phyloP scores from a whole-genome alignment of 2,329 filamentous ascomycete species.

The Cytospora chrysosperma region DNA sequence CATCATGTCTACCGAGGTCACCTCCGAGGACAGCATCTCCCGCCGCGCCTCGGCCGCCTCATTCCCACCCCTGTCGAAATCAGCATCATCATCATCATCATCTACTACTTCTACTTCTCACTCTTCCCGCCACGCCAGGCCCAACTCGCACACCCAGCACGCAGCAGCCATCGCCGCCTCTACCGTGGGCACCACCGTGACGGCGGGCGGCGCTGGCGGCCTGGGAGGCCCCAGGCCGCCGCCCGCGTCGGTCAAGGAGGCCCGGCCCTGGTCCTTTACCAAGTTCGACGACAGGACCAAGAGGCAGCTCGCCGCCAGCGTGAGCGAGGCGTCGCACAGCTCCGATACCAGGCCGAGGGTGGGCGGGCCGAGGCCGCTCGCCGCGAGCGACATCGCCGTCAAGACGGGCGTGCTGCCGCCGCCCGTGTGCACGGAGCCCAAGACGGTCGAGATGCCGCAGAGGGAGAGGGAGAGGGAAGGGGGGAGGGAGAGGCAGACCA shows the following conservation, averaged over 20 bases:
- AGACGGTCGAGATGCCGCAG: not conserved
- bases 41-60: conserved; percentile 19
- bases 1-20: conserved; percentile 18
- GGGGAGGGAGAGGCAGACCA: not conserved
- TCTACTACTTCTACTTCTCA: too few species aligned
- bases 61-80: not conserved
- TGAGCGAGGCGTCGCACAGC: conserved; percentile 16
- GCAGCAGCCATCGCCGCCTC: conserved; percentile 23
- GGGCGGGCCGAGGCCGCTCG: conserved; percentile 19
- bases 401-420: conserved; percentile 27
- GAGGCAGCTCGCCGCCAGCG: conserved; percentile 17
- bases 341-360: conserved; percentile 13
- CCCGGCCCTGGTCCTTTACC: conserved; percentile 11
- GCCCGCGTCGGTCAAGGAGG: conserved; percentile 13
- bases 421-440: conserved; percentile 20
- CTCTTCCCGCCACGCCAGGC: not conserved
- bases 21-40: conserved; percentile 24
- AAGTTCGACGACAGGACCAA: conserved; percentile 21
- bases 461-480: not conserved
- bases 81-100: not conserved
- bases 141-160: conserved; percentile 22
- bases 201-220: not conserved
- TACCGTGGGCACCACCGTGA: not conserved
- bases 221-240: conserved; percentile 18
- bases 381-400: conserved; percentile 17